phyloP scores from a whole-genome alignment of 352 stramenopile species.

The Paralagenidium karlingii region DNA sequence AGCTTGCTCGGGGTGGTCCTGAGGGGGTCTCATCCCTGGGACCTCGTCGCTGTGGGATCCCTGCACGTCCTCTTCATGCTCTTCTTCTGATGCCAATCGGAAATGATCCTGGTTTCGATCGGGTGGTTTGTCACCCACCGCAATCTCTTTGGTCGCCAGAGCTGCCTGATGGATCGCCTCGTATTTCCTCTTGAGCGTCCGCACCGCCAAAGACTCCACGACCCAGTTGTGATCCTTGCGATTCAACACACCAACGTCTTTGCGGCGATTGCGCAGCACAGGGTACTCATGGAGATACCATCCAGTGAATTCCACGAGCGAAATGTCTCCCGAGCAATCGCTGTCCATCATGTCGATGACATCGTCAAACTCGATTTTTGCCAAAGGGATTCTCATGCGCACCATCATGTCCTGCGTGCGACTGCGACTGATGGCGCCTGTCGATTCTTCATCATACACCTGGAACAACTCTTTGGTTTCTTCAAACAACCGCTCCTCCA shows the following conservation, averaged over 20 bases:
- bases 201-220: slow-evolving; percentile 33
- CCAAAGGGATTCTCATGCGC: slow-evolving; percentile 43
- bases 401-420: slow-evolving; percentile 29
- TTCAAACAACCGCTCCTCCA: slow-evolving; percentile 29
- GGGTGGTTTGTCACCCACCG: too few species aligned
- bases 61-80: too few species aligned
- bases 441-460: slow-evolving; percentile 35
- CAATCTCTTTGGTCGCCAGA: too few species aligned
- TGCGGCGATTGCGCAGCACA: slow-evolving; percentile 27
- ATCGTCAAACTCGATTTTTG: slow-evolving; percentile 31
- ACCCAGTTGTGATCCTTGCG: slow-evolving; percentile 51
- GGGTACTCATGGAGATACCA: slow-evolving; percentile 58
- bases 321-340: slow-evolving; percentile 49
- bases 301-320: slow-evolving; percentile 42
- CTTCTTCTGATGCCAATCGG: too few species aligned
- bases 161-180: slow-evolving; percentile 16
- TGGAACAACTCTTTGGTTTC: slow-evolving; percentile 59
- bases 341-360: slow-evolving; percentile 77
- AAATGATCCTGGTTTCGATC: too few species aligned
- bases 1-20: too few species aligned
- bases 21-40: too few species aligned
- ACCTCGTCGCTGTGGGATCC: too few species aligned
- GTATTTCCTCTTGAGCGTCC: slow-evolving; percentile 34
- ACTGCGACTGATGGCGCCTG: slow-evolving; percentile 33
- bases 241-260: slow-evolving; percentile 38